These are phyloP conservation scores for Dactylellina cionopaga DNA, from an alignment of 2,329 filamentous ascomycete genomes.

Conservation along the genomic window DNA sequence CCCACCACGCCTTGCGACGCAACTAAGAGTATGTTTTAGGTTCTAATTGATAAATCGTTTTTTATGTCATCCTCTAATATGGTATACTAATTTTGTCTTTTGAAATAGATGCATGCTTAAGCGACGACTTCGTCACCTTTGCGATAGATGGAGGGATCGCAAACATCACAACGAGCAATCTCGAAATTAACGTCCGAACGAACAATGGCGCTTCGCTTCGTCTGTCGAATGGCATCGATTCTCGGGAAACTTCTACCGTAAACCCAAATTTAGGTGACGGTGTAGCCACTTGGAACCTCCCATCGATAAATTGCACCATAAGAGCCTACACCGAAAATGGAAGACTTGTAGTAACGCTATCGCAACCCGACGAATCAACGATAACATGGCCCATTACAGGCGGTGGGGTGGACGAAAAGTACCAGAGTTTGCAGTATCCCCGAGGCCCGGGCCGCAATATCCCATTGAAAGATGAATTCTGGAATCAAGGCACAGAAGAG, in stretches of 20 bases:
- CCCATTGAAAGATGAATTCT: constrained; percentile 11
- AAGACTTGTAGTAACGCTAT: constrained; percentile 1
- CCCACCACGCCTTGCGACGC: too few relatives aligned
- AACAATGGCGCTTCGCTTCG: neutral
- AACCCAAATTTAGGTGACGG: neutral
- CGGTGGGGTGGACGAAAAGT: constrained; percentile 10
- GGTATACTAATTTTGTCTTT: too few relatives aligned
- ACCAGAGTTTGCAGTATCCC: constrained; percentile 18
- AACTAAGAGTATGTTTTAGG: too few relatives aligned
- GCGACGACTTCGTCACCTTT: neutral
- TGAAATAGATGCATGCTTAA: constrained; percentile 2
- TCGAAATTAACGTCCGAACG: constrained; percentile 4
- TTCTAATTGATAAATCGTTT: too few relatives aligned
- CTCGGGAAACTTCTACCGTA: too few relatives aligned
- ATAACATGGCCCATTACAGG: constrained; percentile 27
- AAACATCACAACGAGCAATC: constrained; percentile 12
- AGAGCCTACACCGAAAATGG: neutral
- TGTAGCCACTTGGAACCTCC: neutral
- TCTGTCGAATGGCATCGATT: too few relatives aligned
- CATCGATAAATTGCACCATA: constrained; percentile 7
- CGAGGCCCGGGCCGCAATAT: constrained; percentile 17
- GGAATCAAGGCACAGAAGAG: constrained; percentile 11
- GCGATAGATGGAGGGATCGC: neutral
- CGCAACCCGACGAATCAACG: constrained; percentile 6
- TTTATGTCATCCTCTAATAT: too few relatives aligned